These are phyloP conservation scores for Didymella pinodella DNA, from an alignment of 2,329 filamentous ascomycete genomes.

Conservation along the genomic window DNA sequence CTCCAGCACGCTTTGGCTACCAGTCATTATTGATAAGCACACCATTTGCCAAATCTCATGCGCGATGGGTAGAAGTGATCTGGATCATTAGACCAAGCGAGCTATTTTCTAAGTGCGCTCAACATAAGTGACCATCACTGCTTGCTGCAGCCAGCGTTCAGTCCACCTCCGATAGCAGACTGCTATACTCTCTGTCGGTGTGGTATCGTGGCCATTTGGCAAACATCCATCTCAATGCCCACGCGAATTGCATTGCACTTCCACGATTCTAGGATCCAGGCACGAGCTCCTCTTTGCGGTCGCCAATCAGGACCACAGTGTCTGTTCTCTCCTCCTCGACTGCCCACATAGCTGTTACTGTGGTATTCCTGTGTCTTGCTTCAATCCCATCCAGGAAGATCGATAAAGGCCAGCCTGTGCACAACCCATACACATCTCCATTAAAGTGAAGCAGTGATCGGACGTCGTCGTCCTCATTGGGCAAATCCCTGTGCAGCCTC, in stretches of 20 bases:
- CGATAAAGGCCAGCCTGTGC: neutral
- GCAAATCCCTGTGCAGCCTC: neutral
- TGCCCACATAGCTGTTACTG: neutral
- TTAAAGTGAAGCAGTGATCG: neutral
- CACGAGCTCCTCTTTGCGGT: conserved; percentile 9
- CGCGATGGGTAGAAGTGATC: neutral
- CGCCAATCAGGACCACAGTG: neutral
- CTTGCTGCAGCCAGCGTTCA: neutral
- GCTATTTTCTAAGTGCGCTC: neutral
- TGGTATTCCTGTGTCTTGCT: conserved; percentile 7
- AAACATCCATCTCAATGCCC: conserved; percentile 12
- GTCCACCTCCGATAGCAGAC: neutral
- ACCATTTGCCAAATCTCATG: no score
- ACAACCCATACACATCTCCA: conserved; percentile 1
- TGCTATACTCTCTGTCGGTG: neutral
- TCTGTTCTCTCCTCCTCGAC: no score
- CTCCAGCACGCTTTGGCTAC: no score
- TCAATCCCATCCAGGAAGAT: conserved; percentile 7
- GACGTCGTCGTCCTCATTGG: neutral
- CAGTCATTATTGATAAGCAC: no score
- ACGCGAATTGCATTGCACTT: conserved; percentile 10
- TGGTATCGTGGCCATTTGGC: neutral
- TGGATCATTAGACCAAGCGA: neutral
- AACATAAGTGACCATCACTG: neutral
- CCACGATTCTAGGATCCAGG: conserved; percentile 1